Evolutionary conservation across 2,329 filamentous ascomycete species (phyloP).

Genomic region (Grosmannia serpens): DNA sequence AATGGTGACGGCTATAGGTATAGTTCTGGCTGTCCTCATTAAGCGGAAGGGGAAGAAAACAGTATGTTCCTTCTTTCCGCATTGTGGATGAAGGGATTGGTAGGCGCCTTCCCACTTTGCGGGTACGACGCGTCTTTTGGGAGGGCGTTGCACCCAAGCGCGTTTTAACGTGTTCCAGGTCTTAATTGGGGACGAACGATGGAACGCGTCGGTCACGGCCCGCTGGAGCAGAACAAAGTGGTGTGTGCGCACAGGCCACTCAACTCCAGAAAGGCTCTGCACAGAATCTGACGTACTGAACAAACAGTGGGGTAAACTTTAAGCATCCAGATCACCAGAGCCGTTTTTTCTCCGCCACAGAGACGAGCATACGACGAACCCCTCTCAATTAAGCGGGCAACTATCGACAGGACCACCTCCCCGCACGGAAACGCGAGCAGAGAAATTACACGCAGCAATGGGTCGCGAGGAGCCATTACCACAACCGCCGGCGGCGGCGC

Average conservation of each 20-base stretch:
- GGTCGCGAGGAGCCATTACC: not conserved
- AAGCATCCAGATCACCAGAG: not conserved
- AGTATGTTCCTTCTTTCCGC: not conserved
- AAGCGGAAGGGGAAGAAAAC: not conserved
- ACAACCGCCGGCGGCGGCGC: conserved; percentile 2
- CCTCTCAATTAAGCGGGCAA: not conserved
- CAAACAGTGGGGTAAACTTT: not conserved
- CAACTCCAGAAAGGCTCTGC: not conserved
- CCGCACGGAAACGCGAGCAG: not conserved
- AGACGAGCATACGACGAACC: not conserved
- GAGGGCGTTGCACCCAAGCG: not conserved
- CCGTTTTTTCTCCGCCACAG: not conserved
- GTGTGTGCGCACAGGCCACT: not conserved
- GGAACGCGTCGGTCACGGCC: conserved; percentile 3
- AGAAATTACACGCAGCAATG: not conserved
- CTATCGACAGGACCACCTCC: not conserved
- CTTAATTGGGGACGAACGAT: not conserved
- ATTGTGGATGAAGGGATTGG: not conserved
- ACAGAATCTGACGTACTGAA: not conserved
- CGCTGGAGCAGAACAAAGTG: not conserved
- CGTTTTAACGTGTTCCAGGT: conserved; percentile 7
- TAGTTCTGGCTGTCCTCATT: not conserved
- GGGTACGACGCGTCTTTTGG: conserved; percentile 8
- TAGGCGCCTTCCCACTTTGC: conserved; percentile 6
- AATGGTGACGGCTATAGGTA: not conserved